These are phyloP conservation scores for Colletotrichum eremochloae DNA, from an alignment of 2,329 filamentous ascomycete species.

Conservation along the genomic window DNA sequence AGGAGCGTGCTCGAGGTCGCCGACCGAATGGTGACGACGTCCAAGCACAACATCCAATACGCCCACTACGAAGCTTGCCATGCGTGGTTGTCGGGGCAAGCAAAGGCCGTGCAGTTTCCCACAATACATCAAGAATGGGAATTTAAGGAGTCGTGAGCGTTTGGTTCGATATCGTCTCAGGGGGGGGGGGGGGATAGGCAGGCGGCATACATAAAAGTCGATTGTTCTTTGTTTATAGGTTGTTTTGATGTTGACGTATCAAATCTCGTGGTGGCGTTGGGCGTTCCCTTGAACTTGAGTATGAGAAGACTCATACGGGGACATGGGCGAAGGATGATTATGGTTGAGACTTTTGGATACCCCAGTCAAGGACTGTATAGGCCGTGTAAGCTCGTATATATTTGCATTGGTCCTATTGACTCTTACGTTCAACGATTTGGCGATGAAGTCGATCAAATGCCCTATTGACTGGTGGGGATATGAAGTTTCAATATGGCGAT, in stretches of 20 bases:
- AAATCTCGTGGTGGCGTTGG: not conserved
- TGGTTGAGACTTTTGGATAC: slow-evolving; percentile 17
- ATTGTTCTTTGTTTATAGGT: not conserved
- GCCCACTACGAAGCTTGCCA: slow-evolving; percentile 61
- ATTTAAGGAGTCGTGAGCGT: slow-evolving; percentile 10
- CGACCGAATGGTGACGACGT: slow-evolving; percentile 55
- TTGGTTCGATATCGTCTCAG: not conserved
- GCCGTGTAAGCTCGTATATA: not conserved
- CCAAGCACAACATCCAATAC: slow-evolving; percentile 52
- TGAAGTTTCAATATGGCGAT: not conserved
- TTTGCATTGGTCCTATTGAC: not conserved
- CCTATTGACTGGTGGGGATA: not conserved
- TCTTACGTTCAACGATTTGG: not conserved
- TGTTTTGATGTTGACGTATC: not conserved
- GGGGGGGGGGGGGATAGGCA: not conserved
- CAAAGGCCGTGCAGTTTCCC: slow-evolving; percentile 55
- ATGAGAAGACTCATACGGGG: not conserved
- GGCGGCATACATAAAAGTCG: slow-evolving; percentile 28
- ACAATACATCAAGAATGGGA: slow-evolving; percentile 58
- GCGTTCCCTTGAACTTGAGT: not conserved
- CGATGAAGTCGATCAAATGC: not conserved
- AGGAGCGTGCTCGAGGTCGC: slow-evolving; percentile 61
- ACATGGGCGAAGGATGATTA: not conserved
- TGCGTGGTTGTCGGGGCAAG: slow-evolving; percentile 58
- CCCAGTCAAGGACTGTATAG: not conserved